phyloP scores from a whole-genome alignment of 2,329 filamentous ascomycete genomes.

The Fusarium sulawesiense region DNA sequence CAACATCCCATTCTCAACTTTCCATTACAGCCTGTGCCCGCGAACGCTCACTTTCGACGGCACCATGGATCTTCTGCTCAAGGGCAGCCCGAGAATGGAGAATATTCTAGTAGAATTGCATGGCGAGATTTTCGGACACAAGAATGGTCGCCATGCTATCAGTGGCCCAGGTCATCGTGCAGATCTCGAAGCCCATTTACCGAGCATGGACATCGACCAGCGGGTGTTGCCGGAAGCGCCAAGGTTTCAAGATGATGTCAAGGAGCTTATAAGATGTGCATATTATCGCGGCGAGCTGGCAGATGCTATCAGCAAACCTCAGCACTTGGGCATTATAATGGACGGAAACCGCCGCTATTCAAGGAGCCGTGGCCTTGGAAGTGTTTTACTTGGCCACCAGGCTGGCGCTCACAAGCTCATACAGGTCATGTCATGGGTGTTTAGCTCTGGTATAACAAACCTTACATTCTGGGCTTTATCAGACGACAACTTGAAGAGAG shows the following conservation, averaged over 20 bases:
- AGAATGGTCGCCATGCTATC: neutral
- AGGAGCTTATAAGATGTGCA: rapidly evolving
- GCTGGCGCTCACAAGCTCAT: neutral
- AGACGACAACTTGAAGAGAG: neutral
- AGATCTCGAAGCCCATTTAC: neutral
- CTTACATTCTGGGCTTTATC: neutral
- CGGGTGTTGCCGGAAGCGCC: too few species aligned
- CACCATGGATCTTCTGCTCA: neutral
- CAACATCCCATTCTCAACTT: neutral
- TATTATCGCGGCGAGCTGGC: neutral
- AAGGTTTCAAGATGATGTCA: too few species aligned
- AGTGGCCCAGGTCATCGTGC: too few species aligned
- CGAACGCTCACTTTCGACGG: neutral
- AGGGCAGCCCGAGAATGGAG: neutral
- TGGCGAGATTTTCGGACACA: neutral
- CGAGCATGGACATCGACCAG: neutral
- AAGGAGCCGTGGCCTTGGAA: neutral
- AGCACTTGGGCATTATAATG: neutral
- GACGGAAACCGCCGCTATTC: neutral
- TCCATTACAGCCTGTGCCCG: neutral
- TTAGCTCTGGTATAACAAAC: neutral
- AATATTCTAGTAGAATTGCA: neutral
- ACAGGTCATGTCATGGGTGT: neutral
- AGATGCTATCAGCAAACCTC: neutral
- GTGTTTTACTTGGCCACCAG: neutral